Evolutionary conservation across 139 green algal genomes (phyloP).

Genomic region (Monoraphidium neglectum): DNA sequence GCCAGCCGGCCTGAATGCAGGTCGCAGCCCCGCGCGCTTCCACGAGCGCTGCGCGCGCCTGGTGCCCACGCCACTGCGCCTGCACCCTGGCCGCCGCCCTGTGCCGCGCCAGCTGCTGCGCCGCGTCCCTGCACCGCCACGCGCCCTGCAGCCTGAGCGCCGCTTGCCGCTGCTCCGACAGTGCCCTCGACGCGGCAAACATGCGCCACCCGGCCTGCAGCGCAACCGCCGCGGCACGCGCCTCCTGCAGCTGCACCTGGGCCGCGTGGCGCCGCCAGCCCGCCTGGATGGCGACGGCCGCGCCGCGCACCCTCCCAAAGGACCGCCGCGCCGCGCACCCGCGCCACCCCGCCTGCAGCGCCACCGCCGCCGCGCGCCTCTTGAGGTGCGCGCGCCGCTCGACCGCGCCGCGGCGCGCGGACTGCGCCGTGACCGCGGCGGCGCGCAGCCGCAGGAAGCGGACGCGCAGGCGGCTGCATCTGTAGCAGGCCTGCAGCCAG

Average conservation of each 20-base stretch:
- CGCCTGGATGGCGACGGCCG: no score
- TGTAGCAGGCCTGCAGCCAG: slow-evolving; percentile 32
- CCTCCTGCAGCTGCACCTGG: no score
- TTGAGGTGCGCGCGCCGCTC: not conserved
- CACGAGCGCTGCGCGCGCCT: not conserved
- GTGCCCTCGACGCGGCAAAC: no score
- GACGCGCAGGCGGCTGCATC: slow-evolving; percentile 28
- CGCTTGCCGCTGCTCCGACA: no score
- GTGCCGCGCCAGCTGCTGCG: no score
- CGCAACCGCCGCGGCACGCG: no score
- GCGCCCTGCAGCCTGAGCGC: no score
- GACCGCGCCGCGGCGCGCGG: not conserved
- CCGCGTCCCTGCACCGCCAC: no score
- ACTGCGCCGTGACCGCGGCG: slow-evolving; percentile 39
- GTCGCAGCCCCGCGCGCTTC: slow-evolving; percentile 38
- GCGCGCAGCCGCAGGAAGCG: slow-evolving; percentile 28
- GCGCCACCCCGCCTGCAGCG: slow-evolving; percentile 48
- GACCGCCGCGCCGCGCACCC: slow-evolving; percentile 19
- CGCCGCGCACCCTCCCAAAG: not conserved
- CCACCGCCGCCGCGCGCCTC: slow-evolving; percentile 17
- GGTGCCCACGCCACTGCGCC: slow-evolving; percentile 13
- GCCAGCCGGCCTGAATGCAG: no score
- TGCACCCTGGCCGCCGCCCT: no score
- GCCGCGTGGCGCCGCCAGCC: no score
- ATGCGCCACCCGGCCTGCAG: no score